Evolutionary conservation across 306 rosid genomes (phyloP), one percentile per base, ranked within the genome.

Genomic region (Prunus mongolica): DNA sequence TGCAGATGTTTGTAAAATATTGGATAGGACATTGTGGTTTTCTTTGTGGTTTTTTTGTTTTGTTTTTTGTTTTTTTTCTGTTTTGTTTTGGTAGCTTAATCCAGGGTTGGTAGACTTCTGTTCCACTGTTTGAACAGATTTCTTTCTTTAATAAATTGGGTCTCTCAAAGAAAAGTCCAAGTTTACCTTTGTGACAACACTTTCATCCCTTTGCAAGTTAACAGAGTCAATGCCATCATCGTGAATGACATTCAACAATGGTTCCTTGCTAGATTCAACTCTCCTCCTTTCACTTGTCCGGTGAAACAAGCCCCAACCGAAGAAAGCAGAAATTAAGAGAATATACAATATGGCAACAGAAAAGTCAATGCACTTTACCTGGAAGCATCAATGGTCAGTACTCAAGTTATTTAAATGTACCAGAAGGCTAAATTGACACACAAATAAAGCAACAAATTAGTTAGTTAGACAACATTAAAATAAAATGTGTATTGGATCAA

Each of bases 331-430:
- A 72, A 94, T 76, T 75, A 94, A 85, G 46, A 90, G 54, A 79
- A 90, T 45, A 60, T 92, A 92, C 81, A 90, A 51, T 73, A 91
- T 81, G 46, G 88, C 82, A 55, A 94, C 70, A 50, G 95, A 85
- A 75, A 92, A 81, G 54, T 94, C 98, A 88, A 94, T 83, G 78
- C 98, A 94, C 63, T 84, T 79, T 76, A 88, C 87, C 98, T 94
- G 94, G 79, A 76, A 71, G 74, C 27, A 78, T 47, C 79, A 80
- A 79, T 60, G 28, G 73, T 41, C 50, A 58, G 77, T 77, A 82
- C 62, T 69, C 52, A 87, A 50, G 54, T 74, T 67, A 66, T 51
- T 51, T 52, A 38, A 72, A 79, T 41, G 60, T 15, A 84, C 27
- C 75, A 78, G 62, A 68, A 69, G 65, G 73, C 45, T 72, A 72